Evolutionary conservation across 2,329 filamentous ascomycete genomes (phyloP).

Genomic region (Colletotrichum salicis): DNA sequence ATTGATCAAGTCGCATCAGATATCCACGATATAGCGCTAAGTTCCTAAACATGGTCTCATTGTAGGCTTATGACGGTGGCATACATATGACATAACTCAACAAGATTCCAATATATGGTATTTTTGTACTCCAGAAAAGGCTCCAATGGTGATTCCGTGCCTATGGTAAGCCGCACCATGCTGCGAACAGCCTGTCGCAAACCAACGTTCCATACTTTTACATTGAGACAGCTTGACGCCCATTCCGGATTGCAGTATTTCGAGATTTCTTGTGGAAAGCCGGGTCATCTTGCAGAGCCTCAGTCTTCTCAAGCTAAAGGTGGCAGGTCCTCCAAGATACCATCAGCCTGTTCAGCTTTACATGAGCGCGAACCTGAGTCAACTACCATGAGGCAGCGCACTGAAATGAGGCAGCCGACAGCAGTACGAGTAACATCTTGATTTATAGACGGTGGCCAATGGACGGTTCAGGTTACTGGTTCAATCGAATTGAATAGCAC

Average conservation of each 20-base stretch:
- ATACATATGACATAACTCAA: too few species aligned
- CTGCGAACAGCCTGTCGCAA: background rate
- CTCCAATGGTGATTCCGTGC: background rate
- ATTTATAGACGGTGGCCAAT: background rate
- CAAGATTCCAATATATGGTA: background rate
- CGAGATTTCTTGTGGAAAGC: background rate
- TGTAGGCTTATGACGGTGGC: background rate
- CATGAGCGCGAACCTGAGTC: background rate
- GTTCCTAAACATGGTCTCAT: background rate
- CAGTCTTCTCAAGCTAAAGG: background rate
- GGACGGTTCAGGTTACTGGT: background rate
- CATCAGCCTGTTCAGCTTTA: background rate
- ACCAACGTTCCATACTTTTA: background rate
- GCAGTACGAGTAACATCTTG: background rate
- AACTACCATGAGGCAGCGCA: background rate
- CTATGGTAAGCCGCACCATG: background rate
- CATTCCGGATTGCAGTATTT: background rate
- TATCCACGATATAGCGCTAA: background rate
- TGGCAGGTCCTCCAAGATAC: too few species aligned
- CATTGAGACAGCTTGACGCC: background rate
- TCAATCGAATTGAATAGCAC: background rate
- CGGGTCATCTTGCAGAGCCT: background rate
- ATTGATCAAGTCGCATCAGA: background rate
- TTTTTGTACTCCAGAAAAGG: background rate
- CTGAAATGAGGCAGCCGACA: background rate